These are phyloP conservation scores for Letharia columbiana DNA, from an alignment of 495 filamentous ascomycete species.

Conservation along the genomic window DNA sequence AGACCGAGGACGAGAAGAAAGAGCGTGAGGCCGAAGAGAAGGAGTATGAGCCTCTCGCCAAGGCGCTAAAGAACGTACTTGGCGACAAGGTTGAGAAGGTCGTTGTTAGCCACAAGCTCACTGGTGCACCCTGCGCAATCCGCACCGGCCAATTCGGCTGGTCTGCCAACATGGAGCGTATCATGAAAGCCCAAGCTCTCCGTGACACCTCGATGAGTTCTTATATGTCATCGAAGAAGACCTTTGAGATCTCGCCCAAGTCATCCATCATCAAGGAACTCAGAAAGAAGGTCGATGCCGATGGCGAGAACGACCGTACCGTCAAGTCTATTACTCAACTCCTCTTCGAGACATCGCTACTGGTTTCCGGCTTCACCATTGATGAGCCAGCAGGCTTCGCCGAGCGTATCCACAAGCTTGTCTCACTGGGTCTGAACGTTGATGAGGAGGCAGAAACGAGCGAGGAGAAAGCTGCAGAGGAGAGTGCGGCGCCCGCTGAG, in stretches of 20 bases:
- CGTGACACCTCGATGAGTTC: slow-evolving; percentile 99
- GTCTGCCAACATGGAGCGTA: slow-evolving; percentile 99
- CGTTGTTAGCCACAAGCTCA: slow-evolving; percentile 95
- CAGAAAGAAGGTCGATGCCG: slow-evolving; percentile 93
- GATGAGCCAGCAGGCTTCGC: slow-evolving; percentile 96
- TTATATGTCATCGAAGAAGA: slow-evolving; percentile 99
- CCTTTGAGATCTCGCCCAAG: slow-evolving; percentile 99
- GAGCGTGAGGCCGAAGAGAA: slow-evolving; percentile 94
- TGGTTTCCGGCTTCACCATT: slow-evolving; percentile 98
- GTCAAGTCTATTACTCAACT: slow-evolving; percentile 98
- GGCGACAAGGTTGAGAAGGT: slow-evolving; percentile 99
- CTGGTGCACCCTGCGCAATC: slow-evolving; percentile 93
- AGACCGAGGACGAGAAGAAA: slow-evolving; percentile 99
- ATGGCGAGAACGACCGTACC: slow-evolving; percentile 94
- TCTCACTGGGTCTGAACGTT: slow-evolving; percentile 90
- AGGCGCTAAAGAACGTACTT: slow-evolving; percentile 96
- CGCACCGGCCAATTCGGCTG: slow-evolving; percentile 99
- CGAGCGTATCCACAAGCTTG: slow-evolving; percentile 98
- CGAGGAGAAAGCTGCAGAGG: slow-evolving; percentile 55
- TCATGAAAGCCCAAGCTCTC: slow-evolving; percentile 99
- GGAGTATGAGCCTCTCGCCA: slow-evolving; percentile 88
- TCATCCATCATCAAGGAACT: slow-evolving; percentile 97
- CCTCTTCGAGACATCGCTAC: slow-evolving; percentile 94
- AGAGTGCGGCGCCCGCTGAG: slow-evolving; percentile 48
- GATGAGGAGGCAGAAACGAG: slow-evolving; percentile 78